These are phyloP conservation scores for Phaseolus coccineus DNA, from an alignment of 331 rosid species.

Conservation along the genomic window DNA sequence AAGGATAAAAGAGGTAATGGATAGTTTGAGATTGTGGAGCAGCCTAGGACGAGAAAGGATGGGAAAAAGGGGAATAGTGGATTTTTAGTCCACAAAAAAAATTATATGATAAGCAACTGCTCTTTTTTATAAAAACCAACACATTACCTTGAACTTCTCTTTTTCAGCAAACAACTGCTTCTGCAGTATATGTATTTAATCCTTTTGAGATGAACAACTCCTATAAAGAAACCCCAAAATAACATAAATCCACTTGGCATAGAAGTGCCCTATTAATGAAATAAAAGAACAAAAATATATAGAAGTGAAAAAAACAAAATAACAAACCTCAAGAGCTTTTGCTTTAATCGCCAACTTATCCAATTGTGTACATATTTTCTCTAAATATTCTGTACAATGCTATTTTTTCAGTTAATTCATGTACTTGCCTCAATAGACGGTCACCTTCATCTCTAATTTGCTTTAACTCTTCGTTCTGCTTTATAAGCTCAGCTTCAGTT, in stretches of 20 bases:
- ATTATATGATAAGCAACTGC: background rate
- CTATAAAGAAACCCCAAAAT: slow-evolving; percentile 51
- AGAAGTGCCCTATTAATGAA: background rate
- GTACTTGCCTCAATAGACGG: slow-evolving; percentile 59
- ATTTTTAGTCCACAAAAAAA: too few species aligned
- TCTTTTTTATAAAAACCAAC: background rate
- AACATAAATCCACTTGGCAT: slow-evolving; percentile 16
- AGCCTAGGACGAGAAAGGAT: too few species aligned
- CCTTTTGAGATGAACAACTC: slow-evolving; percentile 79
- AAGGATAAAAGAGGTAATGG: too few species aligned
- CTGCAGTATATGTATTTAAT: slow-evolving; percentile 61
- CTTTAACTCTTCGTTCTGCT: slow-evolving; percentile 72
- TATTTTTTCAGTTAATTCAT: slow-evolving; percentile 61
- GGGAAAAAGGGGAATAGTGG: too few species aligned
- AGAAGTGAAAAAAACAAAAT: background rate
- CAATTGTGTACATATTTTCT: slow-evolving; percentile 61
- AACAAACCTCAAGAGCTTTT: slow-evolving; percentile 74
- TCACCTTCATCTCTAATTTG: slow-evolving; percentile 87
- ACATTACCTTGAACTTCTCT: slow-evolving; percentile 72
- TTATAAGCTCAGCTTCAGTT: slow-evolving; percentile 58
- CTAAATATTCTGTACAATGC: slow-evolving; percentile 57
- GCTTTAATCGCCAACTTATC: slow-evolving; percentile 66
- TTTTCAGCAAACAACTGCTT: slow-evolving; percentile 66
- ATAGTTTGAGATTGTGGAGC: too few species aligned
- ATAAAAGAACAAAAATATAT: background rate